Conservation (phyloP, 345 rosid species). For the Noccaea caerulescens region DNA sequence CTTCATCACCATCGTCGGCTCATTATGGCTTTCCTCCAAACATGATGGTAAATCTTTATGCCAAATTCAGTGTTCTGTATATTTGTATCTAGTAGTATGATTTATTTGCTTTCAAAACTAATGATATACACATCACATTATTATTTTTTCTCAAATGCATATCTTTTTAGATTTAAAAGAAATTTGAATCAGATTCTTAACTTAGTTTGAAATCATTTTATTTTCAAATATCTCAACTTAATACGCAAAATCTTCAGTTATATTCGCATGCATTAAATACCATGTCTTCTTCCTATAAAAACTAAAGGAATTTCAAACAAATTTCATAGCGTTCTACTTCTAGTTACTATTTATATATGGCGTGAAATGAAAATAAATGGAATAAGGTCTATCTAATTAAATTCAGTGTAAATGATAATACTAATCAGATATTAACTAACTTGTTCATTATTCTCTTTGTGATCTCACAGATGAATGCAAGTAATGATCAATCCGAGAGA, state of each 20-base stretch:
- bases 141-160: constrained; percentile 14
- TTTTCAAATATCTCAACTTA: not conserved
- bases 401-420: not conserved
- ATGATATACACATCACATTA: constrained; percentile 10
- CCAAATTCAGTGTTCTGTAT: not conserved
- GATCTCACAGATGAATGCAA: constrained; percentile 64
- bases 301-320: constrained; percentile 1
- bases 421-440: not conserved
- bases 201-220: not conserved
- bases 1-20: constrained; percentile 63
- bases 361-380: not conserved
- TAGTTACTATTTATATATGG: not conserved
- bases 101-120: constrained; percentile 21
- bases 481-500: constrained; percentile 61
- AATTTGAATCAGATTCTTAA: constrained; percentile 13
- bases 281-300: constrained; percentile 2
- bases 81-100: constrained; percentile 4
- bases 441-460: constrained; percentile 13
- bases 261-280: not conserved
- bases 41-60: constrained; percentile 56
- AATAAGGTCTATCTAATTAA: not conserved
- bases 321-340: not conserved
- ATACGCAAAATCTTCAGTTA: constrained; percentile 14
- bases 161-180: constrained; percentile 35
- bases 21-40: constrained; percentile 66